These are phyloP conservation scores for Cyclospora cayetanensis DNA, from an alignment of 169 alveolate species.

Conservation along the genomic window DNA sequence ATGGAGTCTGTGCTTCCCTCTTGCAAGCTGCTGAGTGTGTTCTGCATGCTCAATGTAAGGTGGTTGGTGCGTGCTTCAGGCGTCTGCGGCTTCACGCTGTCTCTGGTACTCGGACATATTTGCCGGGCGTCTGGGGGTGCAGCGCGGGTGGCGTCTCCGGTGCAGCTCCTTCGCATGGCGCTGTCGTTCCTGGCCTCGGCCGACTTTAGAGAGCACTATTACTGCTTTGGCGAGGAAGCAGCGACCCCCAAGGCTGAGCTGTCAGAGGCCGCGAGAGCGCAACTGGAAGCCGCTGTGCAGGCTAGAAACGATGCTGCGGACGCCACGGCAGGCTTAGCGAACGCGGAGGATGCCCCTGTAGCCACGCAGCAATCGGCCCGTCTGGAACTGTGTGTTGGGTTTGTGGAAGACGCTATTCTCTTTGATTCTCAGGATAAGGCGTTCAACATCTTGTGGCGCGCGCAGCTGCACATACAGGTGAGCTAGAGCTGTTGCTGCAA, in stretches of 20 bases:
- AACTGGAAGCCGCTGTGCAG: slow-evolving; percentile 7
- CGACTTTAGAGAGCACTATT: slow-evolving; percentile 21
- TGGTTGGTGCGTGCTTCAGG: slow-evolving; percentile 6
- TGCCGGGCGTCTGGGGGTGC: slow-evolving; percentile 36
- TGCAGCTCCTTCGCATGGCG: slow-evolving; percentile 61
- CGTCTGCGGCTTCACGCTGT: slow-evolving; percentile 62
- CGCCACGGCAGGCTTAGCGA: background rate
- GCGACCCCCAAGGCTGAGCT: background rate
- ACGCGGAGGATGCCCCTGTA: background rate
- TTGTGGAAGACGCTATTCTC: slow-evolving; percentile 60
- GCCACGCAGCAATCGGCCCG: slow-evolving; percentile 42
- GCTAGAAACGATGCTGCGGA: slow-evolving; percentile 52
- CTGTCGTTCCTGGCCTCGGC: slow-evolving; percentile 54
- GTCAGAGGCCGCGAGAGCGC: background rate
- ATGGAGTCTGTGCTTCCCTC: no score
- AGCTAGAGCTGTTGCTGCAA: no score
- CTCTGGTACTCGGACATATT: slow-evolving; percentile 57
- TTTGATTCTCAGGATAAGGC: slow-evolving; percentile 50
- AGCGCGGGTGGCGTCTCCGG: slow-evolving; percentile 41
- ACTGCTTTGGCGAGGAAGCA: slow-evolving; percentile 42
- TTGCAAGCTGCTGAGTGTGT: no score
- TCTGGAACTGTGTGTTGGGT: slow-evolving; percentile 26
- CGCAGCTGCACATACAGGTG: slow-evolving; percentile 66
- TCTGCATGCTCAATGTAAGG: background rate
- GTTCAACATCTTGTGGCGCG: slow-evolving; percentile 64